phyloP scores from a whole-genome alignment of 257 asterid species.

The Petunia secreta region DNA sequence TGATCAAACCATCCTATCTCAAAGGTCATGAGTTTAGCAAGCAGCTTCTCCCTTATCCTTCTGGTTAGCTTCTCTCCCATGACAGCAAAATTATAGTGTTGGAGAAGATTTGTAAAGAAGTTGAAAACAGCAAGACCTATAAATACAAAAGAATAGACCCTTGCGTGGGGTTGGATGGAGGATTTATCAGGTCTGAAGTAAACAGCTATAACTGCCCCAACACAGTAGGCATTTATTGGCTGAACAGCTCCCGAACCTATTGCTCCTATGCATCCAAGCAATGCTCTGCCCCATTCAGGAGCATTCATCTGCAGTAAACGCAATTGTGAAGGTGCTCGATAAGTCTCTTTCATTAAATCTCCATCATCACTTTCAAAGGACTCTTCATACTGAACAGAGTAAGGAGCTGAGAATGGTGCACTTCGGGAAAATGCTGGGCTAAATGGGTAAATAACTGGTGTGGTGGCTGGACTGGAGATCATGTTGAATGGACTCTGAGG shows the following conservation, averaged over 20 bases:
- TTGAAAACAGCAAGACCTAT: constrained; percentile 60
- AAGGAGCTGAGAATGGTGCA: constrained; percentile 56
- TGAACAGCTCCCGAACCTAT: constrained; percentile 72
- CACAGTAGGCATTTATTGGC: constrained; percentile 66
- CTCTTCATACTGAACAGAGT: constrained; percentile 62
- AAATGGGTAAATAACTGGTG: constrained; percentile 63
- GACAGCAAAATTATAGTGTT: constrained; percentile 62
- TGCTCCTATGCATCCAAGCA: constrained; percentile 75
- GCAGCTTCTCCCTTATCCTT: constrained; percentile 53
- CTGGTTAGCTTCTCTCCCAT: constrained; percentile 67
- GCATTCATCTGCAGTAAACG: constrained; percentile 68
- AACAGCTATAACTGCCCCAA: constrained; percentile 63
- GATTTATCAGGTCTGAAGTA: constrained; percentile 55
- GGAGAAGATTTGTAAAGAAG: constrained; percentile 58
- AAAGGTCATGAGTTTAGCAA: constrained; percentile 56
- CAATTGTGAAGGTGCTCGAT: constrained; percentile 64
- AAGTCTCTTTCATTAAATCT: constrained; percentile 25
- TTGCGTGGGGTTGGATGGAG: constrained; percentile 53
- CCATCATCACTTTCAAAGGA: constrained; percentile 59
- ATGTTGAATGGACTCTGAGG: constrained; percentile 65
- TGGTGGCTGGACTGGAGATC: constrained; percentile 58
- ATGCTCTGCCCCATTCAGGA: constrained; percentile 63
- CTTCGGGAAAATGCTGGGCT: constrained; percentile 80
- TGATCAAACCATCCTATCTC: constrained; percentile 66
- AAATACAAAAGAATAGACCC: constrained; percentile 50